phyloP scores from a whole-genome alignment of 2,329 filamentous ascomycete species.

The Penicillium vulpinum region DNA sequence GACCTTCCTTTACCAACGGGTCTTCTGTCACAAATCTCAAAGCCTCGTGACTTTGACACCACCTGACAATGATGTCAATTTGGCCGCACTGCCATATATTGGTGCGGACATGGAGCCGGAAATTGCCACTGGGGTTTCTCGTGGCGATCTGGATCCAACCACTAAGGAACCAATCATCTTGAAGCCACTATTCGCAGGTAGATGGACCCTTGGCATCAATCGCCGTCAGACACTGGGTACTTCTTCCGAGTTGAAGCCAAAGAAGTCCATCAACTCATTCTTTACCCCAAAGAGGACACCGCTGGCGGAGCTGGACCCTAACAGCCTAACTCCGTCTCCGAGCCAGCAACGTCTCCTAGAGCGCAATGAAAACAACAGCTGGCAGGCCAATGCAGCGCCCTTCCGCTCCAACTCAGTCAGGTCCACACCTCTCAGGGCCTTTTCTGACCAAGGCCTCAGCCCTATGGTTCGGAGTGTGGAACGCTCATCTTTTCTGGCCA shows the following conservation, averaged over 20 bases:
- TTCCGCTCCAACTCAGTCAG: constrained; percentile 37
- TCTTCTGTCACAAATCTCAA: constrained; percentile 76
- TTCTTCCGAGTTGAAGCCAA: constrained; percentile 58
- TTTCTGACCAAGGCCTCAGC: constrained; percentile 42
- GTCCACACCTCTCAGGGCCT: constrained; percentile 37
- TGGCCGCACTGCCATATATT: constrained; percentile 76
- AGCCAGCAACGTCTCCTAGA: constrained; percentile 62
- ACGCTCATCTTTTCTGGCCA: constrained; percentile 42
- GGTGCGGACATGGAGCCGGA: constrained; percentile 69
- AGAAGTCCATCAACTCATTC: constrained; percentile 63
- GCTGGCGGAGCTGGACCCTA: constrained; percentile 67
- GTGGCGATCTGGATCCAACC: constrained; percentile 83
- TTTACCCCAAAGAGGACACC: constrained; percentile 65
- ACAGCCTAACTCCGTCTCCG: constrained; percentile 65
- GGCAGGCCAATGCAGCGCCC: constrained; percentile 55
- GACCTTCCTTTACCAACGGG: constrained; percentile 92
- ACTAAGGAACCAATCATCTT: constrained; percentile 67
- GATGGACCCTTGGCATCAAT: constrained; percentile 36
- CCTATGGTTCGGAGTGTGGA: constrained; percentile 44
- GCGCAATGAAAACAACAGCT: constrained; percentile 54
- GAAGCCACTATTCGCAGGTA: constrained; percentile 34
- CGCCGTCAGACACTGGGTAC: constrained; percentile 45
- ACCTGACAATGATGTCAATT: constrained; percentile 61
- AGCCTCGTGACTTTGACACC: constrained; percentile 74
- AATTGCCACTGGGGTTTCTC: constrained; percentile 71